These are phyloP conservation scores for Puccinia coronata DNA, from an alignment of 1,284 basidiomycete species.

Conservation along the genomic window DNA sequence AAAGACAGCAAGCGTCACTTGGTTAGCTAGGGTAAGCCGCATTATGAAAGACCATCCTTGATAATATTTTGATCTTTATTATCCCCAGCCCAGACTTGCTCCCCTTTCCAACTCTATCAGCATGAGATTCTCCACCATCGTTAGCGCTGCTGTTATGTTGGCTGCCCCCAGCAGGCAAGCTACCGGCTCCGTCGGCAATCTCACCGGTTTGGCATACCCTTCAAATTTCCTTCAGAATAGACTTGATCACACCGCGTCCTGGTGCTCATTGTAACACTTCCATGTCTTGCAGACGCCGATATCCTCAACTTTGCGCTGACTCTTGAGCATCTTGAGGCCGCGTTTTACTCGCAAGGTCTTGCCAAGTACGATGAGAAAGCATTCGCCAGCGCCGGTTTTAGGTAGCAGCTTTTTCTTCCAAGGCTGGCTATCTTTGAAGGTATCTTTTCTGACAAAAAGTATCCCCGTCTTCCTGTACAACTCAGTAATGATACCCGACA, in stretches of 20 bases:
- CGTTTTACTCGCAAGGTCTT: constrained; percentile 63
- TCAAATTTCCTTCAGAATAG: no score
- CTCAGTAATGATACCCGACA: constrained; percentile 15
- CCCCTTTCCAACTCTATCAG: background rate
- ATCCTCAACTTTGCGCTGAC: constrained; percentile 68
- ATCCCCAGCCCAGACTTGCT: background rate
- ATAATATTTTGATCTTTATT: background rate
- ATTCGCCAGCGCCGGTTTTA: constrained; percentile 65
- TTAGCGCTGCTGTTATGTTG: constrained; percentile 16
- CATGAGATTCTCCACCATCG: constrained; percentile 23
- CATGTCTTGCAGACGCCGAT: constrained; percentile 54
- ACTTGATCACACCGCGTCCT: no score
- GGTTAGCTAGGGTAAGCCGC: no score
- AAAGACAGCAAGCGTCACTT: no score
- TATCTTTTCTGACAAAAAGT: no score
- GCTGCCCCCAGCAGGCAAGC: background rate
- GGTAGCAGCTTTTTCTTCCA: background rate
- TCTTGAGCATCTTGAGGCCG: constrained; percentile 70
- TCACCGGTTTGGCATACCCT: constrained; percentile 5
- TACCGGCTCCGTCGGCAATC: background rate
- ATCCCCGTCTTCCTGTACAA: background rate
- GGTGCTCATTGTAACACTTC: no score
- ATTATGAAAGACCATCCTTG: background rate
- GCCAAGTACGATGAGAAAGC: constrained; percentile 58
- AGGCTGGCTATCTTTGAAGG: no score